phyloP scores from a whole-genome alignment of 2,329 filamentous ascomycete species.

The Trichophyton equinum region DNA sequence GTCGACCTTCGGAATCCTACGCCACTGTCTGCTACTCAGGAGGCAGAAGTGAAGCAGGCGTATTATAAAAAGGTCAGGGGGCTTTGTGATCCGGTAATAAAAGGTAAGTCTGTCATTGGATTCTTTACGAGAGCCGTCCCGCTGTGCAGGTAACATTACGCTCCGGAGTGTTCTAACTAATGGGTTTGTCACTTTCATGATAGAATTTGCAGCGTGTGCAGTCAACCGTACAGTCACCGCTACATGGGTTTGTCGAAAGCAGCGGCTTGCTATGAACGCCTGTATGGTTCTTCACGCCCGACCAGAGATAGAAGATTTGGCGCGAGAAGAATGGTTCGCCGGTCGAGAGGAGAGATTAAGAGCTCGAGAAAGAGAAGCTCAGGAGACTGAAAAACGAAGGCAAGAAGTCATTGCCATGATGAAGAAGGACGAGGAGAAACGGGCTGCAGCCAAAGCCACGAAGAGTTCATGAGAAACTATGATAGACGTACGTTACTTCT shows the following conservation, averaged over 20 bases:
- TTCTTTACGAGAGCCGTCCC: not conserved
- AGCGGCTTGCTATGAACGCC: slow-evolving; percentile 77
- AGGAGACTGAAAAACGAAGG: slow-evolving; percentile 27
- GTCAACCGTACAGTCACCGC: slow-evolving; percentile 74
- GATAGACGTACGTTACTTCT: not conserved
- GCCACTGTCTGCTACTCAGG: slow-evolving; percentile 68
- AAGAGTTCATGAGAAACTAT: slow-evolving; percentile 12
- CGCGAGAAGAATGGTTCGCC: slow-evolving; percentile 87
- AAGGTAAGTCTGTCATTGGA: slow-evolving; percentile 40
- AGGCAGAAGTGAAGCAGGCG: slow-evolving; percentile 66
- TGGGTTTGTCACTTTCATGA: not conserved
- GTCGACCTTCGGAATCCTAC: slow-evolving; percentile 56
- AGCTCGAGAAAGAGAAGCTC: slow-evolving; percentile 52
- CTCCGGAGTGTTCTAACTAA: not conserved
- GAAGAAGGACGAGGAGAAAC: slow-evolving; percentile 24
- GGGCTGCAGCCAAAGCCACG: slow-evolving; percentile 3
- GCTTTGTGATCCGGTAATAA: slow-evolving; percentile 65
- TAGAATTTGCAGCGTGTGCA: slow-evolving; percentile 87
- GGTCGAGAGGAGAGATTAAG: slow-evolving; percentile 56
- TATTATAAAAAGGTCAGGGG: slow-evolving; percentile 68
- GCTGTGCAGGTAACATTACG: not conserved
- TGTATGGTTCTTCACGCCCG: slow-evolving; percentile 87
- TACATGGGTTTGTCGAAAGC: slow-evolving; percentile 68
- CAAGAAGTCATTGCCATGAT: slow-evolving; percentile 32
- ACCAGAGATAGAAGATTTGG: slow-evolving; percentile 70